Base-by-base conservation (phyloP, 2,329 filamentous ascomycete genomes). In the Nakataea oryzae region DNA sequence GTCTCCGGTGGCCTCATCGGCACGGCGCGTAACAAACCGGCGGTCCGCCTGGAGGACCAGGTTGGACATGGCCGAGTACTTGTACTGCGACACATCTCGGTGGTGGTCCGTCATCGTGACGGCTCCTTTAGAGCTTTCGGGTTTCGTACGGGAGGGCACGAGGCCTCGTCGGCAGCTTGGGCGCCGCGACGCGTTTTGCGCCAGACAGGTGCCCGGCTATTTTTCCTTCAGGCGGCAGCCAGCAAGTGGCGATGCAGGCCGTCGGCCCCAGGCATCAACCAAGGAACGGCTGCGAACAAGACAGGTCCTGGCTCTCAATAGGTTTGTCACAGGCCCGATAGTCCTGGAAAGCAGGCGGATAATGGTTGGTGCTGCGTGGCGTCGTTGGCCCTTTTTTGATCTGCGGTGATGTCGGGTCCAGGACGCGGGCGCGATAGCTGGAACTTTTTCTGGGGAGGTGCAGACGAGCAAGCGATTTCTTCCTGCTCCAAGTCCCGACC, bases 51-150 rank as follows among this genome's bases (percentile, higher is more conserved):
- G 95, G 86, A 99, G 91, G 74, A 99, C 95, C 91, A 99, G 89
- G 86, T 99, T 99, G 80, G 95, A 99, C 95, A 99, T 97, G 76
- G 91, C 92, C 86, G 92, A 92, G 85, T 97, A 96, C 78, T 97
- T 97, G 85, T 96, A 97, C 78, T 96, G 93, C 76, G 91, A 93
- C 71, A 96, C 90, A 88, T 95, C 86, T 76, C 85, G 85, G 72
- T 87, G 81, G 75, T 85, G 81, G 34, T 87, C 89, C 75, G 89
- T 83, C 90, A 93, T 93, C 63, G 74, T 82, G 74, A 67, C 72
- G 70, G 69, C 58, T 54, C 29, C 11, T 28, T 30, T 29, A 17
- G 41, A 30, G 32, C 34, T 50, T n/a, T 47, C 60, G 27, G 30
- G 30, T 54, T 12, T 50, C 28, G 50, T 32, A 28, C 55, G 41